Conservation (phyloP, 2,329 filamentous ascomycete species). For the Scytalidium sp. region DNA sequence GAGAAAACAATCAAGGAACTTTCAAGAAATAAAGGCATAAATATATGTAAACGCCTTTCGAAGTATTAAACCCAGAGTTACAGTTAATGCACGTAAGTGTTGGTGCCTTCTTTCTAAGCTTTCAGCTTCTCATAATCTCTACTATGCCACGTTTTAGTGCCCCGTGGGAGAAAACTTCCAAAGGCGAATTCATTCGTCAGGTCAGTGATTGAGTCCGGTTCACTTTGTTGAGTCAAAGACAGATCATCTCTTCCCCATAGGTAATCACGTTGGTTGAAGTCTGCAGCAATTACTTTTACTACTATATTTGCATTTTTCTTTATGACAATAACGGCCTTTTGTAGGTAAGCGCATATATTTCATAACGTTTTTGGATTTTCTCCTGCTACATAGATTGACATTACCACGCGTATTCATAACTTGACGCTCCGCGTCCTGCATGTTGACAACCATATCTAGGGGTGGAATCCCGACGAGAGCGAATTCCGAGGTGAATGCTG, state of each 20-base stretch:
- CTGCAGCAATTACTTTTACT: constrained; percentile 19
- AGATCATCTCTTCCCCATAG: constrained; percentile 27
- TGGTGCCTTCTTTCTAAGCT: too few species aligned
- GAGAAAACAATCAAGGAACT: too few species aligned
- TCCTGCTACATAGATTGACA: constrained; percentile 22
- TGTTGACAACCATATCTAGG: too few species aligned
- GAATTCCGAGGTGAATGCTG: too few species aligned
- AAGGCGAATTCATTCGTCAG: constrained; percentile 27
- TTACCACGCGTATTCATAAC: too few species aligned
- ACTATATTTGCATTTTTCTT: constrained; percentile 11
- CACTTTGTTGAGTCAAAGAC: constrained; percentile 31
- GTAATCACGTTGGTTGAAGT: constrained; percentile 26
- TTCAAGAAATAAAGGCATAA: too few species aligned
- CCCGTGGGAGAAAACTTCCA: constrained; percentile 30
- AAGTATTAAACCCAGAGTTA: too few species aligned
- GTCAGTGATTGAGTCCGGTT: constrained; percentile 32
- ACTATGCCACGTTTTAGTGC: constrained; percentile 30
- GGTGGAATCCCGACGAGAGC: too few species aligned
- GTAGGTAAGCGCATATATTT: constrained; percentile 15
- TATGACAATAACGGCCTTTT: constrained; percentile 16
- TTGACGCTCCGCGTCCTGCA: too few species aligned
- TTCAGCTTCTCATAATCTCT: constrained; percentile 11
- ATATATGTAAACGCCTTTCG: too few species aligned
- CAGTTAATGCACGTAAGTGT: too few species aligned
- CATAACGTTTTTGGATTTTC: constrained; percentile 14